Evolutionary conservation across 2,329 filamentous ascomycete genomes (phyloP).

Genomic region (Aureobasidium pullulans): DNA sequence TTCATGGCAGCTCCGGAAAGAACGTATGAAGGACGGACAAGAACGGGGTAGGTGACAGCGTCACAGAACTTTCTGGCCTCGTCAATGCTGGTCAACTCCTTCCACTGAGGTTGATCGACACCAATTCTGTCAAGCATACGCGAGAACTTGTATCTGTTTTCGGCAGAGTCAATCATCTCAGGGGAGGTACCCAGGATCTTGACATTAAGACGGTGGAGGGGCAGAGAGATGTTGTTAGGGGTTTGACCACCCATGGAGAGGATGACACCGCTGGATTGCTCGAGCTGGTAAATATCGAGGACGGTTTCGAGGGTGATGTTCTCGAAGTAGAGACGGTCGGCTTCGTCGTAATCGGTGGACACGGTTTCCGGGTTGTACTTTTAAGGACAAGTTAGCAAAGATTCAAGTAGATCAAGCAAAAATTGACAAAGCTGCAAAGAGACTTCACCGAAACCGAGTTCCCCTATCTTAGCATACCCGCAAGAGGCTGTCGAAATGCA

Average conservation of each 20-base stretch:
- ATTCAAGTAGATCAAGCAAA: too few species aligned
- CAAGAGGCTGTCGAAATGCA: too few species aligned
- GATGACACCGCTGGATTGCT: constrained; percentile 74
- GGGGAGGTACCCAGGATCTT: constrained; percentile 92
- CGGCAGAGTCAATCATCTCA: constrained; percentile 96
- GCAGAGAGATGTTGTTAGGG: constrained; percentile 93
- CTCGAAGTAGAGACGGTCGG: constrained; percentile 91
- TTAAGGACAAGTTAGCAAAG: not conserved
- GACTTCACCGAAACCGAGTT: too few species aligned
- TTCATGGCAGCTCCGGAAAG: constrained; percentile 98
- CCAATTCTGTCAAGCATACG: constrained; percentile 92
- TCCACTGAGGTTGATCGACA: constrained; percentile 96
- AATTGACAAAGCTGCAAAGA: too few species aligned
- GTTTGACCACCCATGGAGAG: constrained; percentile 97
- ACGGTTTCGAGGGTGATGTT: constrained; percentile 87
- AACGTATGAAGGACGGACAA: constrained; percentile 94
- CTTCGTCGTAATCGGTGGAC: constrained; percentile 74
- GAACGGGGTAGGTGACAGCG: constrained; percentile 82
- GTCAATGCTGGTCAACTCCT: constrained; percentile 89
- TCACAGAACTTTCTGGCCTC: constrained; percentile 84
- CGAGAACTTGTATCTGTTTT: constrained; percentile 98
- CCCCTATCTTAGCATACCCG: too few species aligned
- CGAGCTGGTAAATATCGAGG: constrained; percentile 86
- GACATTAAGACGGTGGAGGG: constrained; percentile 79
- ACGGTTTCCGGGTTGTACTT: constrained; percentile 81